Percentiles rank a stretch among this genome's conserved stretches.
Conservation (phyloP, 2,329 filamentous ascomycete genomes). For the Cytospora schulzeri region DNA sequence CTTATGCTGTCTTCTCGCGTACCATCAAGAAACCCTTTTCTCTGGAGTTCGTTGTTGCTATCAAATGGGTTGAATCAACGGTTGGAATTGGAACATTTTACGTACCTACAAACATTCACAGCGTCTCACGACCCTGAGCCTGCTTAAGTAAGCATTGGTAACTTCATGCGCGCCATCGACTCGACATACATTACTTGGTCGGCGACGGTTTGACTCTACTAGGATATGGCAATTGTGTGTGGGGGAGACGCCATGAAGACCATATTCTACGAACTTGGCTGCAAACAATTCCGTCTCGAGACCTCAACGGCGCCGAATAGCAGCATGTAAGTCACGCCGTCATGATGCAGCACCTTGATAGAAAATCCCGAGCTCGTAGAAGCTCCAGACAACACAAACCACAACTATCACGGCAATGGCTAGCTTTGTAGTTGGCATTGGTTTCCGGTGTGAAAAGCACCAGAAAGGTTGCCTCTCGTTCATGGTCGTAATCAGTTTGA, state of each 20-base stretch:
- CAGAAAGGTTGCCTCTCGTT: not conserved
- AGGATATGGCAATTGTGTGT: not conserved
- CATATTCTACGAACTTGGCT: not conserved
- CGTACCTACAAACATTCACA: not conserved
- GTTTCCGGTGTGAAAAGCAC: not conserved
- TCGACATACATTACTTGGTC: not conserved
- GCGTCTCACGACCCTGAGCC: not conserved
- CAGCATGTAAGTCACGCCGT: not conserved
- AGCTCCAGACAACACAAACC: not conserved
- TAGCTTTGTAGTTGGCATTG: not conserved
- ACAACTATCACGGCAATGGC: not conserved
- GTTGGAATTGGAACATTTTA: not conserved
- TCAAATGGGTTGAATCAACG: not conserved
- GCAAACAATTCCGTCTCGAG: not conserved
- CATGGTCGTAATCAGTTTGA: slow-evolving; percentile 15
- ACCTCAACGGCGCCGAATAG: not conserved
- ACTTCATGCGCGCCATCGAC: not conserved
- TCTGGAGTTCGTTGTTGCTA: not conserved
- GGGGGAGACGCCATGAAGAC: not conserved
- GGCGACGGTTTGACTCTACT: not conserved
- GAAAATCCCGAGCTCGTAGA: not conserved
- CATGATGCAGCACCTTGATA: not conserved
- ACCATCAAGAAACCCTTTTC: not conserved
- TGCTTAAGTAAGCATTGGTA: not conserved
- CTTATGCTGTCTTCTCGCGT: not conserved